Percentiles rank a stretch among this genome's conserved stretches.
Conservation (phyloP, 140 eudicot species). For the Cichorium intybus region DNA sequence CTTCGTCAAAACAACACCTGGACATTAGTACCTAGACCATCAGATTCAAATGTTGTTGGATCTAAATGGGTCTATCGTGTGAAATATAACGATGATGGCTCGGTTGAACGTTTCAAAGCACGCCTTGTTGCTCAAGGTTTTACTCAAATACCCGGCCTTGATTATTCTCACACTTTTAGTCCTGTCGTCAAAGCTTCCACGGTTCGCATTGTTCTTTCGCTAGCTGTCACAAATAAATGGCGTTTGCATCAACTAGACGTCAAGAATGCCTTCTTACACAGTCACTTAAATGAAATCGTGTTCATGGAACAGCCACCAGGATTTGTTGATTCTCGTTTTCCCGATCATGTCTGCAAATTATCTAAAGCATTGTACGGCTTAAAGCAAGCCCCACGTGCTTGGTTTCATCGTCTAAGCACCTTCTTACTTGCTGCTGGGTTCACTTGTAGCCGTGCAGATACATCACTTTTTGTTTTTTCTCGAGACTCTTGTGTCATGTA, state of each 20-base stretch:
- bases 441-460: neutral
- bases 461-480: neutral
- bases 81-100: too few species aligned
- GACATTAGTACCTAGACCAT: neutral
- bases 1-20: neutral
- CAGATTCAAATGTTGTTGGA: too few species aligned
- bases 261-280: too few species aligned
- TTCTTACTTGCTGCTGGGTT: neutral
- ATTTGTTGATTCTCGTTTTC: neutral
- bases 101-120: too few species aligned
- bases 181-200: neutral
- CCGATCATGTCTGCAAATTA: neutral
- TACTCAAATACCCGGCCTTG: too few species aligned
- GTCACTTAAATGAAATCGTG: too few species aligned
- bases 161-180: too few species aligned
- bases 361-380: neutral
- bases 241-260: too few species aligned
- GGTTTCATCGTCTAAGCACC: neutral
- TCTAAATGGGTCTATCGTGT: too few species aligned
- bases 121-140: too few species aligned
- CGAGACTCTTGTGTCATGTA: neutral
- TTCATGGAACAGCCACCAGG: neutral
- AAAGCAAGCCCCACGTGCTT: neutral
- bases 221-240: too few species aligned
- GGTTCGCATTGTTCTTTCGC: neutral